Conservation (phyloP, 1,139 yeast genomes). For the Hanseniaspora gamundiae region DNA sequence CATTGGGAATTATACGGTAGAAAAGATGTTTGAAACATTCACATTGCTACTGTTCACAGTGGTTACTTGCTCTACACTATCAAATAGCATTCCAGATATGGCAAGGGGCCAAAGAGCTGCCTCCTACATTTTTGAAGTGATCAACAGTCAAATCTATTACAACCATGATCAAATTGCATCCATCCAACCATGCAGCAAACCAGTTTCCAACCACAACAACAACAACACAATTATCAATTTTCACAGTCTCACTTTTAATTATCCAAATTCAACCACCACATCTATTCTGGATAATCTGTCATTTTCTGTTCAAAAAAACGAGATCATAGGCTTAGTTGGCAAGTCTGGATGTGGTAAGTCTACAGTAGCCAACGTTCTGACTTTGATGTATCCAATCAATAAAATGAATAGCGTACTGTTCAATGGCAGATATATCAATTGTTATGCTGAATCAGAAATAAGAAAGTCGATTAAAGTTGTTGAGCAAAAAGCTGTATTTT, state of each 20-base stretch:
- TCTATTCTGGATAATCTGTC: conserved; percentile 30
- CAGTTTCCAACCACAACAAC: no score
- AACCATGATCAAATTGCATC: conserved; percentile 8
- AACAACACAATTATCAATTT: conserved; percentile 29
- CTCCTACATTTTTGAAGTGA: conserved; percentile 36
- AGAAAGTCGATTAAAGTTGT: conserved; percentile 49
- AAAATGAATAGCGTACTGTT: conserved; percentile 25
- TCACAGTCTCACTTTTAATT: conserved; percentile 36
- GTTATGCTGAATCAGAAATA: conserved; percentile 36
- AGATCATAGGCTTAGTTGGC: conserved; percentile 56
- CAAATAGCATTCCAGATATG: conserved; percentile 61
- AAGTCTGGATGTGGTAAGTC: conserved; percentile 78
- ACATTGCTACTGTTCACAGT: conserved; percentile 66
- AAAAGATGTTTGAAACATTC: conserved; percentile 55
- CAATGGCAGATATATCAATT: conserved; percentile 34
- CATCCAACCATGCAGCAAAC: no score
- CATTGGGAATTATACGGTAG: conserved; percentile 37
- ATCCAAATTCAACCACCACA: conserved; percentile 25
- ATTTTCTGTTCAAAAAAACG: conserved; percentile 33
- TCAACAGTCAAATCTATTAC: conserved; percentile 19
- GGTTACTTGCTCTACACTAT: conserved; percentile 44
- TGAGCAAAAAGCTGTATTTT: conserved; percentile 53
- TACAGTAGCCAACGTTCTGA: conserved; percentile 43
- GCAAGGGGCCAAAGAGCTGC: conserved; percentile 69
- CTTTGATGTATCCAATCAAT: conserved; percentile 37